Evolutionary conservation across 1,139 yeast genomes (phyloP).

Genomic region (Cylindricascospora bacillispora): DNA sequence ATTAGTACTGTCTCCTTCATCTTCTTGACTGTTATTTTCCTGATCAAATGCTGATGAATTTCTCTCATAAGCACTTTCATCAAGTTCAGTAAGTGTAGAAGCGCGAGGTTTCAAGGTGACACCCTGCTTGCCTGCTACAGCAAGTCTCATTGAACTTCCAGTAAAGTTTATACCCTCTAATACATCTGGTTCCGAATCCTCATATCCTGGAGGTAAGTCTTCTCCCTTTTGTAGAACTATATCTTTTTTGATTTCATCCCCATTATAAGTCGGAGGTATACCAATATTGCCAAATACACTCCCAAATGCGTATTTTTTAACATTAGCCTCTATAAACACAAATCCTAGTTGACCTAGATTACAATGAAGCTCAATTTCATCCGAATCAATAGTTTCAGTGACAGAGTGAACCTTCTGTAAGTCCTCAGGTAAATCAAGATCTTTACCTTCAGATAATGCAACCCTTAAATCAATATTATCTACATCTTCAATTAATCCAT

Average conservation of each 20-base stretch:
- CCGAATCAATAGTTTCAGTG: constrained; percentile 13
- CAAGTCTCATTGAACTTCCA: not conserved
- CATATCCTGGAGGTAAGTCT: constrained; percentile 57
- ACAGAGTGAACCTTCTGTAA: constrained; percentile 17
- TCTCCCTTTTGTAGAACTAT: constrained; percentile 60
- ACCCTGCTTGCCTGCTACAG: not conserved
- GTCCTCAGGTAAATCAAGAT: constrained; percentile 14
- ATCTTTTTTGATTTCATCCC: constrained; percentile 39
- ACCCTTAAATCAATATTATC: constrained; percentile 23
- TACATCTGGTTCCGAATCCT: not conserved
- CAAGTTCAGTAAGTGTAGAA: too few species aligned
- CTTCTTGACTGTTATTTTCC: constrained; percentile 7
- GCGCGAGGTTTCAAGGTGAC: not conserved
- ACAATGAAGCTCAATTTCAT: constrained; percentile 45
- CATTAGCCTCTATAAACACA: constrained; percentile 88
- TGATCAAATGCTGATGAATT: constrained; percentile 15
- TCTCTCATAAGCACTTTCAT: constrained; percentile 10
- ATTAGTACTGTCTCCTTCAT: too few species aligned
- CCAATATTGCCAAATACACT: constrained; percentile 59
- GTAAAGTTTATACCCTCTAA: not conserved
- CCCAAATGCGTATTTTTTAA: constrained; percentile 82
- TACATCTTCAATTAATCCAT: constrained; percentile 25
- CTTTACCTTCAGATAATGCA: constrained; percentile 13
- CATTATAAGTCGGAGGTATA: constrained; percentile 63
- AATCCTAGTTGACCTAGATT: constrained; percentile 87